Evolutionary conservation across 441 rosid species (phyloP).

Genomic region (Gossypium schwendimanii): DNA sequence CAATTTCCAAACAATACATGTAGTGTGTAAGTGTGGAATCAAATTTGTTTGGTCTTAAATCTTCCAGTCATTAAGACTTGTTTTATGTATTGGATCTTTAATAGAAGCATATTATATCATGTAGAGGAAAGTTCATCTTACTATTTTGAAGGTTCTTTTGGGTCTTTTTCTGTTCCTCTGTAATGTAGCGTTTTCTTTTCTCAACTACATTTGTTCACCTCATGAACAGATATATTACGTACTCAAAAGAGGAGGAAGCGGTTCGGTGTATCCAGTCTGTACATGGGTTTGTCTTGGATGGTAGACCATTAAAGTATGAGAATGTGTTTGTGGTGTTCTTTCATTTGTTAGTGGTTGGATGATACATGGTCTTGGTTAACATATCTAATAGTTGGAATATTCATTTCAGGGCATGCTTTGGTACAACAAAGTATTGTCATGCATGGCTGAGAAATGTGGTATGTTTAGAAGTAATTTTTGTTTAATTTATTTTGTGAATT

Average conservation of each 20-base stretch:
- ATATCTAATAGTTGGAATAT: background rate
- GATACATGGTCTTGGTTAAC: background rate
- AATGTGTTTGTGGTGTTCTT: background rate
- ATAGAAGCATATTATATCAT: background rate
- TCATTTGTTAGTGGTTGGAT: background rate
- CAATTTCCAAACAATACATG: slow-evolving; percentile 61
- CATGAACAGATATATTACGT: slow-evolving; percentile 63
- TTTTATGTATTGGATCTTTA: background rate
- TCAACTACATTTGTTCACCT: background rate
- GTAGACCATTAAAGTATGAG: slow-evolving; percentile 63
- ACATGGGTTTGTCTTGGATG: slow-evolving; percentile 77
- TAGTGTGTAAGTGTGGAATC: slow-evolving; percentile 57
- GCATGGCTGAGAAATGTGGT: slow-evolving; percentile 90
- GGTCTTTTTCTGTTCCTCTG: background rate
- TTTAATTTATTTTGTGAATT: background rate
- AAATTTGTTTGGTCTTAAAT: background rate
- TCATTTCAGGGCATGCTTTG: slow-evolving; percentile 73
- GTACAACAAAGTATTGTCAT: slow-evolving; percentile 87
- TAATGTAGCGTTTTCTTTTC: background rate
- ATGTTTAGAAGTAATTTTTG: slow-evolving; percentile 17
- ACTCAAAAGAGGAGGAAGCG: slow-evolving; percentile 73
- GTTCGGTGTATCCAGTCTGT: slow-evolving; percentile 82
- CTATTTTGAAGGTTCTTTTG: background rate
- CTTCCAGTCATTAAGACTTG: background rate
- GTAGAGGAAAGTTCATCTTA: background rate